Evolutionary conservation across 352 stramenopile genomes (phyloP).

Genomic region (Phytophthora cryptogea): DNA sequence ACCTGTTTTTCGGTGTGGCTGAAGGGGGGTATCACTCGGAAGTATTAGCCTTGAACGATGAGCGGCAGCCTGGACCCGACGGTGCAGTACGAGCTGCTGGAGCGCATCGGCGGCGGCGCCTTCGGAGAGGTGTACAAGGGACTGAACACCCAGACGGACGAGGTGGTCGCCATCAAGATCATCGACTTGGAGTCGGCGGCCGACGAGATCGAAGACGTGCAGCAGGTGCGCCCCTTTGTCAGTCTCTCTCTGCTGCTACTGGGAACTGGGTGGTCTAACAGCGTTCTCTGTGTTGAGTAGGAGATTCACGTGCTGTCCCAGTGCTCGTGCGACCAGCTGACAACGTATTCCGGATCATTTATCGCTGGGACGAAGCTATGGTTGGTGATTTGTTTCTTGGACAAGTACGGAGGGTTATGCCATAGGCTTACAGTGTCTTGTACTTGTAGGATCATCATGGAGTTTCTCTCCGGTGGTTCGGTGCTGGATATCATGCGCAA

Average conservation of each 20-base stretch:
- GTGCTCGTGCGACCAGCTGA: constrained; percentile 89
- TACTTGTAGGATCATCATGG: constrained; percentile 92
- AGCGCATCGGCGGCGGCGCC: constrained; percentile 80
- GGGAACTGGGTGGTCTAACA: background rate
- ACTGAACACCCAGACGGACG: constrained; percentile 66
- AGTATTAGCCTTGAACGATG: constrained; percentile 34
- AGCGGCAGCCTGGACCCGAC: constrained; percentile 54
- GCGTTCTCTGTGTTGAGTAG: constrained; percentile 31
- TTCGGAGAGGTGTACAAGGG: constrained; percentile 86
- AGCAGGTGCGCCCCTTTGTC: constrained; percentile 51
- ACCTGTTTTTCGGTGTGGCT: constrained; percentile 8
- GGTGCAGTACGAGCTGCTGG: constrained; percentile 75
- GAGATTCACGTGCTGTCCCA: constrained; percentile 92
- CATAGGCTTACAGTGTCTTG: background rate
- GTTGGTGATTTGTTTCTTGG: constrained; percentile 25
- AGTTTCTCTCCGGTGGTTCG: constrained; percentile 92
- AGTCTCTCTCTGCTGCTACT: background rate
- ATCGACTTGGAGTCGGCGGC: constrained; percentile 84
- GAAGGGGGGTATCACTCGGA: background rate
- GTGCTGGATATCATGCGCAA: constrained; percentile 89
- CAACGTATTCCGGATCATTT: constrained; percentile 89
- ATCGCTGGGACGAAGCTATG: constrained; percentile 84
- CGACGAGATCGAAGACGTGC: constrained; percentile 88
- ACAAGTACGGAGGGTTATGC: background rate
- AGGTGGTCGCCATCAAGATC: constrained; percentile 85